Base-by-base conservation (phyloP, 2,329 filamentous ascomycete genomes). In the Chaetomium sp. region DNA sequence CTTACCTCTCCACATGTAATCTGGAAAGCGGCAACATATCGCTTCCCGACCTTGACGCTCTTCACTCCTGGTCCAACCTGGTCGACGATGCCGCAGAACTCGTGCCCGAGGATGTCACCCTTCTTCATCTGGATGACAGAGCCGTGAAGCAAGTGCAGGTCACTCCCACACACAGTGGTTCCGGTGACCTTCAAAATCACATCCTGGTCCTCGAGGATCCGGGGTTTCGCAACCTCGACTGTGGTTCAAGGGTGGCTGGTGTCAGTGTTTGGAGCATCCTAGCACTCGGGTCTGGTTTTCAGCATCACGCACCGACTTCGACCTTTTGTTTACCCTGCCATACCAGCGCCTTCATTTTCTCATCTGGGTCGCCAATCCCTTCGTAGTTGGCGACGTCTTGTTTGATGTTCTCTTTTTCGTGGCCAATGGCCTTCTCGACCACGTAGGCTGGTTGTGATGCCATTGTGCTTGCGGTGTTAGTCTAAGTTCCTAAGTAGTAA, bases 271-370 rank as follows among this genome's bases (percentile, higher is more conserved):
- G 7, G 38, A 7, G 16, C 7, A 42, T 42, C 5, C 4, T 42
- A 4, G 7, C 19, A 19, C 16, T 42, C 38, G 16, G 38, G 38
- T n/a, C 5, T 19, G 16, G 16, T 12, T 2, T 47, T 12, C 6
- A 13, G 8, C 3, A 12, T 10, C 9, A 72, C 76, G 64, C 75
- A 87, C 84, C 79, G 21, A 96, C 81, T 73, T 90, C 78, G 55
- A 96, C 91, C 33, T 81, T 85, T 72, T 93, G 91, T 81, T 94
- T 95, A 60, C 90, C 90, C 77, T 90, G 87, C 92, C 92, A 96
- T 2, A 85, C 85, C 16, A 96, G 78, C 0, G 92, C 93, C 75
- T 91, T 90, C 90, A 96, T 95, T 19, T 78, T 89, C 71, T 87
- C 84, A 35, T 76, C 77, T 3, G 76, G 78, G 64, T 89, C 81